Evolutionary conservation across 2,329 filamentous ascomycete species (phyloP).

Genomic region (Gyromitra esculenta): DNA sequence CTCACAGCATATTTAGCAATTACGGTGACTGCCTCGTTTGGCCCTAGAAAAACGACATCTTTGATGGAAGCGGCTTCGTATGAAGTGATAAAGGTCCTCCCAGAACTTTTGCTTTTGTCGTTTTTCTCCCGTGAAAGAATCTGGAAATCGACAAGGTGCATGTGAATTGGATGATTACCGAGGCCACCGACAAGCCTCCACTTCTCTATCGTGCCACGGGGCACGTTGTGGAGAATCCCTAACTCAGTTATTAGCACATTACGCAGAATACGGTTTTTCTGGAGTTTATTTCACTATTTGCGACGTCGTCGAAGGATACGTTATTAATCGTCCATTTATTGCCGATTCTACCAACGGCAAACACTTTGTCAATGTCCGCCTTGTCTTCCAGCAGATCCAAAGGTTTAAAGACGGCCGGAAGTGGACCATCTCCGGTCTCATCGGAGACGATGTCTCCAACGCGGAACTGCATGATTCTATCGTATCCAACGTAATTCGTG

Average conservation of each 20-base stretch:
- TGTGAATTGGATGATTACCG: constrained; percentile 67
- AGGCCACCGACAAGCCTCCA: constrained; percentile 67
- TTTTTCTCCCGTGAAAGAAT: constrained; percentile 62
- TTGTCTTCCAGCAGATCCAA: constrained; percentile 61
- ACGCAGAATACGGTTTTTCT: no score
- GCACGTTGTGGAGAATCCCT: constrained; percentile 64
- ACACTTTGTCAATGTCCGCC: constrained; percentile 62
- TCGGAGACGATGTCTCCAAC: constrained; percentile 60
- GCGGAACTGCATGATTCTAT: constrained; percentile 67
- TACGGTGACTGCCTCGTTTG: constrained; percentile 65
- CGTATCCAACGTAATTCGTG: constrained; percentile 65
- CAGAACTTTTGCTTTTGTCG: constrained; percentile 45
- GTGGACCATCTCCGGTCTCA: constrained; percentile 59
- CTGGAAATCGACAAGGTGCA: constrained; percentile 70
- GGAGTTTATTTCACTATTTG: constrained; percentile 58
- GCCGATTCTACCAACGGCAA: constrained; percentile 63
- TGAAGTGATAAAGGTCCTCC: constrained; percentile 62
- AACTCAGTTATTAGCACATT: background rate
- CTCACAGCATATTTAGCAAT: constrained; percentile 64
- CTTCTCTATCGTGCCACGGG: constrained; percentile 64
- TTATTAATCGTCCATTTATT: constrained; percentile 66
- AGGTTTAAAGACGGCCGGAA: constrained; percentile 59
- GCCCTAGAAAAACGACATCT: constrained; percentile 68
- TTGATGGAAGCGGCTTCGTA: constrained; percentile 69
- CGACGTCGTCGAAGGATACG: constrained; percentile 63